A percentile compares a stretch with the other conserved stretches of the same genome.
phyloP scores from a whole-genome alignment of 176 grass and related monocot genomes.

The Eragrostis curvula region DNA sequence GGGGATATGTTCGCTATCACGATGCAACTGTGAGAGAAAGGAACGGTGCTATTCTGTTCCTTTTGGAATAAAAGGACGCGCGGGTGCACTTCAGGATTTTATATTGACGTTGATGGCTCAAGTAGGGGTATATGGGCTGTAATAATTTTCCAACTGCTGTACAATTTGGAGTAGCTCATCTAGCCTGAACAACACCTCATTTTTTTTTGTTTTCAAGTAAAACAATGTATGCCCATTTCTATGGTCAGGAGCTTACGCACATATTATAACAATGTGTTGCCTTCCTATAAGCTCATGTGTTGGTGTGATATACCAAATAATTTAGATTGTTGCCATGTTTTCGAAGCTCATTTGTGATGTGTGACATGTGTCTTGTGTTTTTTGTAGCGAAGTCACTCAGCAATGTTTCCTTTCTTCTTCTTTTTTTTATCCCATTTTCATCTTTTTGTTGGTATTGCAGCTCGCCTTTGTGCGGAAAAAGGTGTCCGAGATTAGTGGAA shows the following conservation, averaged over 20 bases:
- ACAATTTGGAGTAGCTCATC: background rate
- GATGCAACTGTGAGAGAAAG: background rate
- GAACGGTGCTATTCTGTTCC: background rate
- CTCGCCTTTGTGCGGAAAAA: slow-evolving; percentile 68
- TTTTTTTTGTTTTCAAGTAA: slow-evolving; percentile 13
- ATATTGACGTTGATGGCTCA: background rate
- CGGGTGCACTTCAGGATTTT: background rate
- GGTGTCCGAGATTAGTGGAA: slow-evolving; percentile 64
- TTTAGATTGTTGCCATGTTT: background rate
- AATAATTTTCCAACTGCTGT: background rate
- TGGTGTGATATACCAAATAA: background rate
- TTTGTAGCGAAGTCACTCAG: background rate
- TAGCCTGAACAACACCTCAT: background rate
- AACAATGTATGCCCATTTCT: background rate
- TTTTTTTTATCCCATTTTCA: background rate
- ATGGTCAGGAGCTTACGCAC: background rate
- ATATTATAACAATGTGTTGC: background rate
- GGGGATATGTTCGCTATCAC: slow-evolving; percentile 4
- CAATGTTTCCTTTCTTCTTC: background rate
- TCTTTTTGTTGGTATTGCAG: slow-evolving; percentile 39
- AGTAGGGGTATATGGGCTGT: background rate
- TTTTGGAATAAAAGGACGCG: background rate
- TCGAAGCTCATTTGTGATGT: background rate
- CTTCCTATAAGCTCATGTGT: background rate
- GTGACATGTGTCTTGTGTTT: background rate